A percentile compares a stretch with the other conserved stretches of the same genome.
Evolutionary conservation across 257 asterid genomes (phyloP).

Genomic region (Mitragyna speciosa): DNA sequence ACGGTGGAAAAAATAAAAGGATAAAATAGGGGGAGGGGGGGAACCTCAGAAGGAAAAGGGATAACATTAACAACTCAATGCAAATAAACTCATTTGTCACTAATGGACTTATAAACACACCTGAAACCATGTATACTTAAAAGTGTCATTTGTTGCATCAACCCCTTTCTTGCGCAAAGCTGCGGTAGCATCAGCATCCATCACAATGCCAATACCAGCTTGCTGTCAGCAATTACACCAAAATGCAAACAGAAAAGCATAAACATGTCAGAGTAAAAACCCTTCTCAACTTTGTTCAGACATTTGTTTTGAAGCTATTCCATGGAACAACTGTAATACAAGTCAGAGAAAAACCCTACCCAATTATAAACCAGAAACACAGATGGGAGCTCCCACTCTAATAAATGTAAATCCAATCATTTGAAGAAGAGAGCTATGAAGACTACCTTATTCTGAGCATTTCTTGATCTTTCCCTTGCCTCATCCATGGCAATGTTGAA

Average conservation of each 20-base stretch:
- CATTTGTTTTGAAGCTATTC: background rate
- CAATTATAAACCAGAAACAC: no score
- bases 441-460: slow-evolving; percentile 84
- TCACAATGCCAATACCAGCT: slow-evolving; percentile 64
- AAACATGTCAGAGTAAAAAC: slow-evolving; percentile 7
- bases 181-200: slow-evolving; percentile 97
- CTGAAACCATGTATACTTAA: slow-evolving; percentile 85
- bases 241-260: background rate
- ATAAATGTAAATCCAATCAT: background rate
- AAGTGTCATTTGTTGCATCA: slow-evolving; percentile 70
- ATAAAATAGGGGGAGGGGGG: background rate
- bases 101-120: slow-evolving; percentile 36
- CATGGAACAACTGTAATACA: background rate
- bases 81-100: background rate
- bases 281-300: background rate
- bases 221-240: slow-evolving; percentile 44
- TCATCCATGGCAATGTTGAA: slow-evolving; percentile 69
- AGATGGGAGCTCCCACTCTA: background rate
- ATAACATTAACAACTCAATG: background rate
- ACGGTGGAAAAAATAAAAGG: background rate
- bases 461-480: slow-evolving; percentile 95
- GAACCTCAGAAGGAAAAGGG: background rate
- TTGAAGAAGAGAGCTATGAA: slow-evolving; percentile 16
- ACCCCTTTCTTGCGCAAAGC: slow-evolving; percentile 74
- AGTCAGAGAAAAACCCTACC: background rate